Conservation (phyloP, 768 basidiomycete genomes). For the Clitopilus passeckerianus region DNA sequence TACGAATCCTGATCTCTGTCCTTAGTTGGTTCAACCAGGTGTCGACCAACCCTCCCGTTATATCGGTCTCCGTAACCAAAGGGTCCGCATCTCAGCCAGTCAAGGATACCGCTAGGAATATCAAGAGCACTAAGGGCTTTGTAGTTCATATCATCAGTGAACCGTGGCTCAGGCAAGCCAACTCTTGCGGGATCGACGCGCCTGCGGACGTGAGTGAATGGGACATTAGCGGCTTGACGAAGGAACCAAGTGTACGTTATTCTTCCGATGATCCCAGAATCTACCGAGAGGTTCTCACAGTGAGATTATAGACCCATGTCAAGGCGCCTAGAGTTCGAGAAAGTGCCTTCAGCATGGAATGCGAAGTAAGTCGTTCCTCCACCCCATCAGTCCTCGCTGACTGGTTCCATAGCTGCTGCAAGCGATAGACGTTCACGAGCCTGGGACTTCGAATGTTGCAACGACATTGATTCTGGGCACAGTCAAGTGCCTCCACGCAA, state of each 20-base stretch:
- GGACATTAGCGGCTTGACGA: slow-evolving; percentile 56
- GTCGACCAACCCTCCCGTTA: slow-evolving; percentile 55
- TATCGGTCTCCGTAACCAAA: slow-evolving; percentile 44
- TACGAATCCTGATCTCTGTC: too few relatives aligned
- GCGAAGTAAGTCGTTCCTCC: slow-evolving; percentile 29
- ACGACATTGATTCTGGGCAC: slow-evolving; percentile 45
- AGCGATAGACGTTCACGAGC: slow-evolving; percentile 35
- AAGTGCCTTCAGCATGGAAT: slow-evolving; percentile 62
- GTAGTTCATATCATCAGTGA: slow-evolving; percentile 75
- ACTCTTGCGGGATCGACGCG: slow-evolving; percentile 45
- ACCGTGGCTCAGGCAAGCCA: slow-evolving; percentile 57
- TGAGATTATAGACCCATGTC: slow-evolving; percentile 30
- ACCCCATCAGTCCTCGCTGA: too few relatives aligned
- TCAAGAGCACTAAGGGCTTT: slow-evolving; percentile 60
- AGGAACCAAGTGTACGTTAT: slow-evolving; percentile 42
- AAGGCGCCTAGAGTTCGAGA: slow-evolving; percentile 56
- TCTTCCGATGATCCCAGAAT: background rate
- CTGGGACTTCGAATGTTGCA: slow-evolving; percentile 25
- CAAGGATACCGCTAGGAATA: slow-evolving; percentile 66
- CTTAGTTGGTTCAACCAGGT: slow-evolving; percentile 45
- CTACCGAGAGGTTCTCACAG: slow-evolving; percentile 1
- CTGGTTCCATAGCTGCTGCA: slow-evolving; percentile 32
- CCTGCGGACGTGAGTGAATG: slow-evolving; percentile 54
- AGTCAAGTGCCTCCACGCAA: slow-evolving; percentile 53
- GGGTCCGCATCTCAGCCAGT: slow-evolving; percentile 12